These are phyloP conservation scores for Phyllosticta citribraziliensis DNA, from an alignment of 2,329 filamentous ascomycete genomes.

Conservation along the genomic window DNA sequence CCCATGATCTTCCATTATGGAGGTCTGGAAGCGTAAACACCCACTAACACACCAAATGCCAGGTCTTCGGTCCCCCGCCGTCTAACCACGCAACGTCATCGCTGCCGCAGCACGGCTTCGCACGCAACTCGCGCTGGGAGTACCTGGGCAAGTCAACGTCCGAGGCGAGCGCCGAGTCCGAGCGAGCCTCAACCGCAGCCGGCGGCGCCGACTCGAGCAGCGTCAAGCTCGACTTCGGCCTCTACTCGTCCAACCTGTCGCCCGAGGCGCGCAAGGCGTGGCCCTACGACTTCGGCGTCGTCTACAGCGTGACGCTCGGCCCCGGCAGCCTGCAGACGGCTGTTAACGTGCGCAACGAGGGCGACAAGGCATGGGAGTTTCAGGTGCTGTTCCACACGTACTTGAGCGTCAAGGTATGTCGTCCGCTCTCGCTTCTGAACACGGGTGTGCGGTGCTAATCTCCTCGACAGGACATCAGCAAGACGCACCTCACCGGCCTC, in stretches of 20 bases:
- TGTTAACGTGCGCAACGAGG: conserved; percentile 83
- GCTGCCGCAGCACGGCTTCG: conserved; percentile 91
- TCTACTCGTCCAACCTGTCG: conserved; percentile 62
- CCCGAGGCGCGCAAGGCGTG: conserved; percentile 62
- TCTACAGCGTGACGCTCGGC: conserved; percentile 84
- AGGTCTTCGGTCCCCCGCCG: conserved; percentile 80
- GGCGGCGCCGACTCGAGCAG: conserved; percentile 42
- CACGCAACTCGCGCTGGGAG: conserved; percentile 82
- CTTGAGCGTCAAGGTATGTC: conserved; percentile 65
- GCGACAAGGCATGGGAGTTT: conserved; percentile 73
- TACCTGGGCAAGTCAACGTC: conserved; percentile 81
- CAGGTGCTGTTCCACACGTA: conserved; percentile 91
- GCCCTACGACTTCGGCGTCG: conserved; percentile 78
- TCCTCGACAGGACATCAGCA: conserved; percentile 60
- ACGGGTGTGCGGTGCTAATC: background rate
- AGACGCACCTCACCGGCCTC: conserved; percentile 64
- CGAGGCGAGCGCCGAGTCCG: conserved; percentile 39
- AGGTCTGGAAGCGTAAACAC: background rate
- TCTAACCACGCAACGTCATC: conserved; percentile 65
- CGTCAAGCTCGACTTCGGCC: conserved; percentile 92
- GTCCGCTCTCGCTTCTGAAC: background rate
- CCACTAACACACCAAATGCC: background rate
- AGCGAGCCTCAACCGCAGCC: conserved; percentile 24
- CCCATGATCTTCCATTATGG: background rate
- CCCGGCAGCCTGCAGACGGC: conserved; percentile 67